Base-by-base conservation (phyloP, 495 filamentous ascomycete genomes). In the Penicillium ochrochloron region DNA sequence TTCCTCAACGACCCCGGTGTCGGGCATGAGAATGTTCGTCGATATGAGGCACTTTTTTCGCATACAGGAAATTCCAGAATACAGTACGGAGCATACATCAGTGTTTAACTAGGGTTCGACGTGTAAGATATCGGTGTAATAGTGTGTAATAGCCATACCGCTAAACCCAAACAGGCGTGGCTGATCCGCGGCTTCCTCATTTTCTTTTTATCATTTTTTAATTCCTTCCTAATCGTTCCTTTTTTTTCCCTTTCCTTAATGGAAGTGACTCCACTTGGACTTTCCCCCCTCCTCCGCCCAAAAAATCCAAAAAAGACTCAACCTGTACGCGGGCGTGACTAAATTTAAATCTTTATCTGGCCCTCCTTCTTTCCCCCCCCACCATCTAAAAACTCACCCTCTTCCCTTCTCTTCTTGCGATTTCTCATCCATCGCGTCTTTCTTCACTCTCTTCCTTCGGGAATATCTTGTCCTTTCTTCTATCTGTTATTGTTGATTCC, bases 311-410 rank as follows among this genome's bases (percentile, higher is more conserved):
- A 68, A 61, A 67, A 59, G 51, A 65, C 59, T 65, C 69, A n/a
- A 63, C 23, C 17, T 63, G 23, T 57, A 17, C 31, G 29, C 54
- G 29, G 55, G 46, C 60, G 64, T 72, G 70, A 70, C 71, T 73
- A 73, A 72, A 74, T 72, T 74, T 74, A 74, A 74, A 74, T 74
- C 65, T 66, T 65, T 71, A 72, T 73, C 69, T 53, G 54, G 54
- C 31, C 60, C 21, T 60, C 59, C 57, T 58, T 61, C 59, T 59
- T 57, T 61, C 57, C 35, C 35, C 61, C 68, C 64, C 60, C 65
- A 64, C 67, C 67, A 66, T 70, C 66, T 70, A 66, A 75, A 74
- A 70, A 70, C 65, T 68, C 68, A 58, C 66, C 62, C 59, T 68
- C 65, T 54, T 63, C 69, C 67, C 66, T 66, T 63, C 67, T 58